A percentile compares a stretch with the other conserved stretches of the same genome.
Conservation (phyloP, 1,284 basidiomycete species). For the Sphagnurus paluster region DNA sequence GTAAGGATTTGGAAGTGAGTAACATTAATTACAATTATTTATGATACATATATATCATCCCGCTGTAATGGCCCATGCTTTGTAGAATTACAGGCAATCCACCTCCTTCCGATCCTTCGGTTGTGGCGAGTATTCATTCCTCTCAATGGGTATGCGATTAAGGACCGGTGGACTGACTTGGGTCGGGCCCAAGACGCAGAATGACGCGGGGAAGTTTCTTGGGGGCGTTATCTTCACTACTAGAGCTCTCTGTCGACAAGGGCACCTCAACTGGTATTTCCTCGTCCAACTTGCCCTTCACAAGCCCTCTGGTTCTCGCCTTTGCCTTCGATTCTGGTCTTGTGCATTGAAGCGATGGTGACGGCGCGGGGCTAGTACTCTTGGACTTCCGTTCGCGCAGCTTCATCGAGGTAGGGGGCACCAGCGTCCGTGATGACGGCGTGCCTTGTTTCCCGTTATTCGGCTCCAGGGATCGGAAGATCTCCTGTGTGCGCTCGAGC, state of each 20-base stretch:
- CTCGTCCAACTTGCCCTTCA: neutral
- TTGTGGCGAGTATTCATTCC: no score
- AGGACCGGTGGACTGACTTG: slow-evolving; percentile 1
- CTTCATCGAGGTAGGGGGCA: slow-evolving; percentile 46
- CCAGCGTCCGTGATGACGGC: slow-evolving; percentile 24
- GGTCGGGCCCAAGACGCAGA: slow-evolving; percentile 45
- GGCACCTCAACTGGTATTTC: no score
- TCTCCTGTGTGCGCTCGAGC: slow-evolving; percentile 44
- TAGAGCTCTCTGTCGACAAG: no score
- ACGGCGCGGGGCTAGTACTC: slow-evolving; percentile 9
- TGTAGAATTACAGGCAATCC: no score
- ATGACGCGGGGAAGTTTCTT: slow-evolving; percentile 60
- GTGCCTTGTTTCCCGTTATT: slow-evolving; percentile 20
- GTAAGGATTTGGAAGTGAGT: neutral
- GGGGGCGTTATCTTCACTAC: no score
- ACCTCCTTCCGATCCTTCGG: no score
- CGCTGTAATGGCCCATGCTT: no score
- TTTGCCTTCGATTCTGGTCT: neutral
- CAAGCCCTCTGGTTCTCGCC: neutral
- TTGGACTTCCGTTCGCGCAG: slow-evolving; percentile 53
- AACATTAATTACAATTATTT: neutral
- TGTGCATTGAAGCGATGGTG: slow-evolving; percentile 4
- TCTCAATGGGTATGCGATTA: no score
- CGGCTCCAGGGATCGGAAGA: slow-evolving; percentile 31
- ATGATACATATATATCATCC: no score